These are phyloP conservation scores for Collariella sp. DNA, from an alignment of 495 filamentous ascomycete species.

Conservation along the genomic window DNA sequence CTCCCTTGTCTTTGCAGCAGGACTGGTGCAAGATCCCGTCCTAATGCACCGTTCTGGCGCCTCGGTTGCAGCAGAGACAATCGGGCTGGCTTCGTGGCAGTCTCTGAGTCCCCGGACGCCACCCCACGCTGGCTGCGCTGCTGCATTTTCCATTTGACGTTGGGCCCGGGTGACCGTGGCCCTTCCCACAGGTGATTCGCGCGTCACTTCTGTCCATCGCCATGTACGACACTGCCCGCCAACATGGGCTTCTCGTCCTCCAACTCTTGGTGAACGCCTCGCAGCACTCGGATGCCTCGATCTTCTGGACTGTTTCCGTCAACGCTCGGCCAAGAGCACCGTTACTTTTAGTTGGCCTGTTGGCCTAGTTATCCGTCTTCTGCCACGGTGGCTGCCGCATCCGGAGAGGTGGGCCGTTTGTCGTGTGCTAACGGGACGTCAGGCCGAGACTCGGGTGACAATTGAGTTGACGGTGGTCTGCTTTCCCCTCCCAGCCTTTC, in stretches of 20 bases:
- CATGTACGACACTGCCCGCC: neutral
- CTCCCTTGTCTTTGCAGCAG: constrained; percentile 9
- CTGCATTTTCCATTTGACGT: constrained; percentile 17
- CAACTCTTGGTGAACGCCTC: neutral
- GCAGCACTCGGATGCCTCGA: constrained; percentile 5
- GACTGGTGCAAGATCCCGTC: neutral
- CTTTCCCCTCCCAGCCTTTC: neutral
- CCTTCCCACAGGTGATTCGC: neutral
- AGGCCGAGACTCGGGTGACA: neutral
- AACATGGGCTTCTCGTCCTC: neutral
- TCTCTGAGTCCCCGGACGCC: constrained; percentile 31
- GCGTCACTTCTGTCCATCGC: neutral
- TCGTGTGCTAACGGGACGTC: neutral
- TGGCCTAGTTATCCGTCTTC: neutral
- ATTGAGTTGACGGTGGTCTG: neutral
- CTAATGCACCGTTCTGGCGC: constrained; percentile 21
- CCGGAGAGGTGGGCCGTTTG: neutral
- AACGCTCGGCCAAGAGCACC: neutral
- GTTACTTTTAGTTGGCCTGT: neutral
- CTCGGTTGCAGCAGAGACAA: constrained; percentile 12
- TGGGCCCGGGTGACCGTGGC: neutral
- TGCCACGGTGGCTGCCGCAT: neutral
- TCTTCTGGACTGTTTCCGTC: neutral
- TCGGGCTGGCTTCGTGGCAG: constrained; percentile 38
- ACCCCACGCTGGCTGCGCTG: constrained; percentile 12